These are phyloP conservation scores for Scytalidium lignicola DNA, from an alignment of 2,329 filamentous ascomycete genomes.

Conservation along the genomic window DNA sequence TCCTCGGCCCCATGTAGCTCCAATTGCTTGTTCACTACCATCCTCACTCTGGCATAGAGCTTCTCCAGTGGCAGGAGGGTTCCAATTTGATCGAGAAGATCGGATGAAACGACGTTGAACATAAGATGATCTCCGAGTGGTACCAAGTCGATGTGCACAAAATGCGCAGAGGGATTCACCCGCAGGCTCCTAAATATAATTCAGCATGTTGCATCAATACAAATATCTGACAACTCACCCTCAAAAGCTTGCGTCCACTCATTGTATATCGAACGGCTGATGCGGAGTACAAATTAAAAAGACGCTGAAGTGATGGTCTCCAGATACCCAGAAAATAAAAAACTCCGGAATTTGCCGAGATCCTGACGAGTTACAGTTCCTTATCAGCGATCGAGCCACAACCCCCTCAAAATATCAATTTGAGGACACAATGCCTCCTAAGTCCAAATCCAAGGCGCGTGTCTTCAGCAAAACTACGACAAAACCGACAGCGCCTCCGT, in stretches of 20 bases:
- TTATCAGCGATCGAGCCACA: neutral
- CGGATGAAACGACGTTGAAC: constrained; percentile 27
- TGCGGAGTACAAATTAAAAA: neutral
- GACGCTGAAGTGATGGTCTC: constrained; percentile 3
- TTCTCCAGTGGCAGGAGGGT: constrained; percentile 17
- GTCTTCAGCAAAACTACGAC: constrained; percentile 10
- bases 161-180: constrained; percentile 27
- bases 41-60: constrained; percentile 10
- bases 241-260: constrained; percentile 24
- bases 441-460: constrained; percentile 23
- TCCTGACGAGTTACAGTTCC: neutral
- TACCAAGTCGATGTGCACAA: constrained; percentile 26
- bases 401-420: neutral
- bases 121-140: constrained; percentile 22
- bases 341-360: neutral
- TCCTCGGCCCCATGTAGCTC: neutral
- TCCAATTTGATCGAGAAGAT: constrained; percentile 20
- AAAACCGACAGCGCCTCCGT: constrained; percentile 8
- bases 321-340: neutral
- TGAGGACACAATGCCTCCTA: constrained; percentile 24
- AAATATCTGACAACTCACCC: constrained; percentile 12
- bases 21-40: neutral
- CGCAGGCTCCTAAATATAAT: constrained; percentile 19
- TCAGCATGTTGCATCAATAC: constrained; percentile 3
- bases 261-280: constrained; percentile 13